These are phyloP conservation scores for Limtongia smithiae DNA, from an alignment of 805 yeast genomes.

Conservation along the genomic window DNA sequence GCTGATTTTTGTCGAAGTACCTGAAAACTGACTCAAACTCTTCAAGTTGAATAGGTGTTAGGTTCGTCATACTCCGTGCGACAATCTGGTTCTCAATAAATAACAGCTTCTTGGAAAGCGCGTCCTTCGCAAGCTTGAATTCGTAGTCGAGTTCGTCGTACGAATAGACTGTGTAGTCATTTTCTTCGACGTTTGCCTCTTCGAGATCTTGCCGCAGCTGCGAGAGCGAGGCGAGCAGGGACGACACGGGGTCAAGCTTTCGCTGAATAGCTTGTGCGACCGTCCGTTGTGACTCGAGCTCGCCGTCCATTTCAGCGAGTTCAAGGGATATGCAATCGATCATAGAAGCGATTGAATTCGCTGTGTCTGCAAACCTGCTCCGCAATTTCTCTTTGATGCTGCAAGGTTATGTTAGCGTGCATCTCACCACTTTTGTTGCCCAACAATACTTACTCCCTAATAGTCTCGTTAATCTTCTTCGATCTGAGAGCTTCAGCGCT, in stretches of 20 bases:
- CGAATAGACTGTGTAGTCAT: conserved; percentile 39
- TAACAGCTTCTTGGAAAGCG: conserved; percentile 42
- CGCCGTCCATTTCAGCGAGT: conserved; percentile 34
- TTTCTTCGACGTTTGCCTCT: conserved; percentile 41
- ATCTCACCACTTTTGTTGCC: neutral
- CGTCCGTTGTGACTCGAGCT: conserved; percentile 41
- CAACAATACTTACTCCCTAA: conserved; percentile 29
- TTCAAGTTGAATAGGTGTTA: conserved; percentile 41
- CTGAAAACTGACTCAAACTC: conserved; percentile 47
- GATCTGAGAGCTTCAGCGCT: conserved; percentile 38
- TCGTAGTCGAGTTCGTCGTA: conserved; percentile 42
- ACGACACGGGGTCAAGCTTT: conserved; percentile 39
- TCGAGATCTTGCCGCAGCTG: conserved; percentile 32
- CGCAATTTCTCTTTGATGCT: conserved; percentile 37
- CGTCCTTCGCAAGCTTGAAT: conserved; percentile 39
- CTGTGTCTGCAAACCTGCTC: conserved; percentile 36
- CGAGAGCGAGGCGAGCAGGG: conserved; percentile 34
- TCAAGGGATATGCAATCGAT: conserved; percentile 33
- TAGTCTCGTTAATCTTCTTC: conserved; percentile 35
- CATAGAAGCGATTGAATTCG: conserved; percentile 35
- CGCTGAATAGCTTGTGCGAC: conserved; percentile 38
- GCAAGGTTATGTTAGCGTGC: conserved; percentile 3
- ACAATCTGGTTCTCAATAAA: conserved; percentile 45
- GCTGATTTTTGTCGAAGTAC: conserved; percentile 41
- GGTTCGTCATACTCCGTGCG: conserved; percentile 36